Evolutionary conservation across 2,329 filamentous ascomycete genomes (phyloP), one percentile per base, ranked within the genome.

Genomic region (Ramichloridium luteum): DNA sequence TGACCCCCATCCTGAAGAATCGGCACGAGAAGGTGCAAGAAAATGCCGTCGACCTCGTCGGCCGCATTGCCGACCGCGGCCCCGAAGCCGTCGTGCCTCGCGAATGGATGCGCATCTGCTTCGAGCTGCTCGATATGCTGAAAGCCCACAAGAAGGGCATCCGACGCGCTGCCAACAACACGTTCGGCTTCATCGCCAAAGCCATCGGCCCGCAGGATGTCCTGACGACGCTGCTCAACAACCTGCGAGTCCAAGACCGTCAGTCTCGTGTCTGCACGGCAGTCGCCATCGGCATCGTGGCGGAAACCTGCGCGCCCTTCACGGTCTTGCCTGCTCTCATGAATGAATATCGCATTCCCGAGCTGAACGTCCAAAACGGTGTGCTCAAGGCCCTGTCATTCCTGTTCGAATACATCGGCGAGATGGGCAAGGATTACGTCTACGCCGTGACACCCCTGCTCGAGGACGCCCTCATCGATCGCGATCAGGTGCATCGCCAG

Each of bases 121-220:
- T 98, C 59, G 90, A 98, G 64, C 68, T 98, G 32, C 74, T 98
- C 16, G 90, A 98, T 61, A 98, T 98, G 90, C 73, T 98, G 50
- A 98, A 98, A 62, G 90, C 90, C 5, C 90, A 98, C 68, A 98
- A 98, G 64, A 98, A 98, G 70, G 92, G 90, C 44, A 98, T 98
- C 47, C 81, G 90, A 44, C 80, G 90, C 58, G 90, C 90, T 13
- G 92, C 90, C 48, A 98, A 98, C 72, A 98, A 98, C 66, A 98
- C 90, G 0, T 98, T 98, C 50, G 90, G 90, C 57, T 98, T 94
- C 70, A 98, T 98, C 51, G 90, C 90, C 55, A 98, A 98, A 62
- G 90, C 90, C 38, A 98, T 98, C 49, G 90, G 90, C 45, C 90
- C 90, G 9, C 88, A 96, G 59, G 90, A 98, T 64, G 90, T 98